phyloP scores from a whole-genome alignment of 2,329 filamentous ascomycete genomes.

The Trichoderma sp. region DNA sequence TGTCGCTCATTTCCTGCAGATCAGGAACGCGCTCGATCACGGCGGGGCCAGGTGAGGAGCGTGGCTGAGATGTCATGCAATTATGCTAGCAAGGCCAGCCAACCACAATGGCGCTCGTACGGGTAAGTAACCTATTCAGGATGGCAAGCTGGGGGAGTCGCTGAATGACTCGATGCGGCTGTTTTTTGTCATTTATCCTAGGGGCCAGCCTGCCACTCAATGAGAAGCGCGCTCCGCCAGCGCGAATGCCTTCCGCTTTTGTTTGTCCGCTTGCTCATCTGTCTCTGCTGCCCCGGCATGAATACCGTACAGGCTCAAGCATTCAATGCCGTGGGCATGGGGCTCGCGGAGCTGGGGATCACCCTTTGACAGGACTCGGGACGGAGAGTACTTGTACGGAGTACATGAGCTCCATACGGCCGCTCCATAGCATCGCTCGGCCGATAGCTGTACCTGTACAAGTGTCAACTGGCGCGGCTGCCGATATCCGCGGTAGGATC shows the following conservation, averaged over 20 bases:
- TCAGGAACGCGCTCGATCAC: conserved; percentile 14
- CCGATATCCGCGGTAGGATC: conserved; percentile 11
- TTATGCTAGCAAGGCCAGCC: conserved; percentile 4
- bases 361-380: background rate
- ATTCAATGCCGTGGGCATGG: background rate
- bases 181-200: background rate
- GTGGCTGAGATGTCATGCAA: conserved; percentile 18
- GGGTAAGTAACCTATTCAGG: conserved; percentile 10
- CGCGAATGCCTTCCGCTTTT: background rate
- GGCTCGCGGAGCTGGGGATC: background rate
- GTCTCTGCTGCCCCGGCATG: background rate
- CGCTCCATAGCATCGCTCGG: conserved; percentile 7
- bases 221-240: conserved; percentile 1
- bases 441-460: background rate
- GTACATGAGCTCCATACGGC: background rate
- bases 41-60: background rate
- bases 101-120: conserved; percentile 5
- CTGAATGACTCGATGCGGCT: conserved; percentile 2
- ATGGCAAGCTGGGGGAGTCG: background rate
- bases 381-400: background rate
- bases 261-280: background rate
- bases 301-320: background rate
- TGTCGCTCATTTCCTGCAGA: conserved; percentile 10
- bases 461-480: background rate
- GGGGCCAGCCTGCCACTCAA: background rate